phyloP scores from a whole-genome alignment of 1,284 basidiomycete genomes.

The Ustilago xerochloae region DNA sequence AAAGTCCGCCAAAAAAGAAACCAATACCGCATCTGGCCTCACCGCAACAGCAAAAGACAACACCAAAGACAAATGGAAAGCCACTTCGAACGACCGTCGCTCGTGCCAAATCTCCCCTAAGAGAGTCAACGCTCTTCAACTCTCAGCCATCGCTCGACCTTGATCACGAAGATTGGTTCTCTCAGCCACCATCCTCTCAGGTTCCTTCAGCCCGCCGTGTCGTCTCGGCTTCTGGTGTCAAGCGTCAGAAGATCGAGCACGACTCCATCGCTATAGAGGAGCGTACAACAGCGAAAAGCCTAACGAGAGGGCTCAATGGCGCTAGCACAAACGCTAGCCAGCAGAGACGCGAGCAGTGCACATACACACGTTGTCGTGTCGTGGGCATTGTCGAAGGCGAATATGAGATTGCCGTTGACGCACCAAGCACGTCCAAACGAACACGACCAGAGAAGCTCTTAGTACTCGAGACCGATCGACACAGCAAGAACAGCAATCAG shows the following conservation, averaged over 20 bases:
- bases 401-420: slow-evolving; percentile 7
- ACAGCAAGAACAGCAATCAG: slow-evolving; percentile 12
- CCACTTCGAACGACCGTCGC: background rate
- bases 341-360: slow-evolving; percentile 9
- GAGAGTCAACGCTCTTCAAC: slow-evolving; percentile 20
- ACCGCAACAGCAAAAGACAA: background rate
- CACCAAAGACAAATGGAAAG: background rate
- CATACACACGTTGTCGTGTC: slow-evolving; percentile 32
- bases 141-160: slow-evolving; percentile 11
- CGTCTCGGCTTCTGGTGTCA: slow-evolving; percentile 18
- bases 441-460: slow-evolving; percentile 32
- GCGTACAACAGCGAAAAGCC: too few relatives aligned
- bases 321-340: too few relatives aligned
- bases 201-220: background rate
- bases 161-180: slow-evolving; percentile 27
- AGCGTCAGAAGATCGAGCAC: slow-evolving; percentile 30
- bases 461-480: slow-evolving; percentile 25
- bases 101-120: slow-evolving; percentile 18
- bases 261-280: too few relatives aligned
- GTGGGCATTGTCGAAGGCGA: slow-evolving; percentile 20
- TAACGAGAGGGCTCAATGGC: too few relatives aligned
- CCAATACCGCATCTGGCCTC: background rate
- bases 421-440: slow-evolving; percentile 4
- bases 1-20: slow-evolving; percentile 38
- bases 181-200: background rate